These are phyloP conservation scores for Hypoxylon sp. DNA, from an alignment of 2,329 filamentous ascomycete species.

Conservation along the genomic window DNA sequence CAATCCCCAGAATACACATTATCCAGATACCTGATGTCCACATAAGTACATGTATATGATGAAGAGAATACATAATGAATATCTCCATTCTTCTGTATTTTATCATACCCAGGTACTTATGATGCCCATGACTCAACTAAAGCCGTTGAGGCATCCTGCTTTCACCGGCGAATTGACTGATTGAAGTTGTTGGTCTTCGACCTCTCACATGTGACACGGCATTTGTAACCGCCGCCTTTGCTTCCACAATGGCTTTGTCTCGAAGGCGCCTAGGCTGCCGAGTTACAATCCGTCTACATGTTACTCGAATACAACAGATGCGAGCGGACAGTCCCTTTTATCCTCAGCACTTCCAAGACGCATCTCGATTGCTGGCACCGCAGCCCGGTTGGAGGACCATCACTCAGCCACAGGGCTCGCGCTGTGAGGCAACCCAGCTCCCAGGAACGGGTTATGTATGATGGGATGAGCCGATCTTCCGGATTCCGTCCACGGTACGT, in stretches of 20 bases:
- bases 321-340: not conserved
- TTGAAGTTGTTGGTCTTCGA: not conserved
- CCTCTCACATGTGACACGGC: slow-evolving; percentile 12
- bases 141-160: not conserved
- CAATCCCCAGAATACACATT: not conserved
- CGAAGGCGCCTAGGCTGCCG: not conserved
- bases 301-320: not conserved
- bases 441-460: slow-evolving; percentile 11
- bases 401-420: slow-evolving; percentile 34
- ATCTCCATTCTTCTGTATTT: slow-evolving; percentile 2
- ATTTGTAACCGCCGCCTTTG: not conserved
- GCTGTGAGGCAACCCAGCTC: slow-evolving; percentile 31
- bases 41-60: not conserved
- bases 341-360: slow-evolving; percentile 1
- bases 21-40: not conserved
- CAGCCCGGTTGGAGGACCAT: slow-evolving; percentile 7
- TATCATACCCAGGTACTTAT: not conserved
- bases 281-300: slow-evolving; percentile 1
- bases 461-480: slow-evolving; percentile 26
- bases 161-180: not conserved
- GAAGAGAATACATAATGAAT: too few relatives aligned
- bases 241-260: not conserved
- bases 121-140: not conserved
- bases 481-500: slow-evolving; percentile 16
- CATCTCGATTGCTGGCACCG: not conserved